Evolutionary conservation across 495 filamentous ascomycete genomes (phyloP).

Genomic region (Tirmania nivea): DNA sequence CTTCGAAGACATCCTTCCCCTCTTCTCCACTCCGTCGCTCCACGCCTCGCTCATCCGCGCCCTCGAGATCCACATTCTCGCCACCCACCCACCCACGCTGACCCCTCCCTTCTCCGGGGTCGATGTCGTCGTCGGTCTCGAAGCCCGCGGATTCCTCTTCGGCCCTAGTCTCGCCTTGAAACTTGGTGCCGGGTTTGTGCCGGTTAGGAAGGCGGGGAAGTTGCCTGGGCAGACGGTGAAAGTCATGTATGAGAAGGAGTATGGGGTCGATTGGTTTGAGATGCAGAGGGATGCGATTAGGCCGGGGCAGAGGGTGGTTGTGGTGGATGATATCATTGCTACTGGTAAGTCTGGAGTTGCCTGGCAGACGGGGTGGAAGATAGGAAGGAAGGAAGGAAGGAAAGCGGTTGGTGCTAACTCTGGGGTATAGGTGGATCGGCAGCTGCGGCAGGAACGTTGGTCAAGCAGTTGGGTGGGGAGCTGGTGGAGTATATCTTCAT

Average conservation of each 20-base stretch:
- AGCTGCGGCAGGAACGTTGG: conserved; percentile 63
- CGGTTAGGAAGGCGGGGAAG: conserved; percentile 91
- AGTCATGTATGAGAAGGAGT: conserved; percentile 81
- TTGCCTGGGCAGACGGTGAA: conserved; percentile 71
- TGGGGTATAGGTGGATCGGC: conserved; percentile 41
- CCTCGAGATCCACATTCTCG: conserved; percentile 60
- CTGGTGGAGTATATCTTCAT: conserved; percentile 83
- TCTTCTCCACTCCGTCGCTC: conserved; percentile 61
- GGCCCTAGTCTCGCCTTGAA: conserved; percentile 74
- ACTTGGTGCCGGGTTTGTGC: conserved; percentile 74
- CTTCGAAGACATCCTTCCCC: conserved; percentile 95
- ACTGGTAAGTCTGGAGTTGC: conserved; percentile 33
- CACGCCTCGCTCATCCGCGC: conserved; percentile 64
- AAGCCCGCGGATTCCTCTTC: conserved; percentile 89
- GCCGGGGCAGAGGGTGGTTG: conserved; percentile 67
- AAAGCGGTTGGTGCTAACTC: not conserved
- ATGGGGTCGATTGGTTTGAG: conserved; percentile 89
- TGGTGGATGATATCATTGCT: conserved; percentile 96
- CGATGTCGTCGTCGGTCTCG: conserved; percentile 81
- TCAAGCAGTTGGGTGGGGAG: conserved; percentile 63
- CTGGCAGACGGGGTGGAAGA: not conserved
- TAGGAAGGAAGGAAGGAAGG: not conserved
- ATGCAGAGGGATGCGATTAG: conserved; percentile 74
- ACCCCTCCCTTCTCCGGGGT: conserved; percentile 34
- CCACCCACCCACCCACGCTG: conserved; percentile 25